These are phyloP conservation scores for Tetratostichococcus sp. DNA, from an alignment of 139 green algal genomes.

Conservation along the genomic window DNA sequence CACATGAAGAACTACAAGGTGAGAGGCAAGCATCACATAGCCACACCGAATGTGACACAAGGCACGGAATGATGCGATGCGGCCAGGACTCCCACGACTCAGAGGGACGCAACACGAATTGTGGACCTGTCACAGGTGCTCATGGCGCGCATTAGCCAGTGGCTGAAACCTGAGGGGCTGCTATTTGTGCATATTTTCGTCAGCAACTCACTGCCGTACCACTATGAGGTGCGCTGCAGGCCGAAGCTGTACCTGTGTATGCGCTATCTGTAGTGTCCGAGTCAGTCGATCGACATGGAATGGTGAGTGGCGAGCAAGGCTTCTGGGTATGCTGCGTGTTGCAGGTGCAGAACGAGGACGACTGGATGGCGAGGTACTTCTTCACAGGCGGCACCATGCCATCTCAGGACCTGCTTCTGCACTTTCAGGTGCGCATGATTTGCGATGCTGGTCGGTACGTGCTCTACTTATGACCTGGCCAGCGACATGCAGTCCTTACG, in stretches of 20 bases:
- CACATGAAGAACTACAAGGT: conserved; percentile 75
- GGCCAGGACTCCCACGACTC: too few species aligned
- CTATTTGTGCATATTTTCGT: conserved; percentile 95
- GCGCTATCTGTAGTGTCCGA: too few species aligned
- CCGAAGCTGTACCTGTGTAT: neutral
- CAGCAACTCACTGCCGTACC: conserved; percentile 77
- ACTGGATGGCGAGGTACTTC: conserved; percentile 97
- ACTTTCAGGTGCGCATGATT: conserved; percentile 65
- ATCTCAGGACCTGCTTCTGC: conserved; percentile 75
- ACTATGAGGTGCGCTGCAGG: conserved; percentile 70
- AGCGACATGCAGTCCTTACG: too few species aligned
- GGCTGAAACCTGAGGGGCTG: conserved; percentile 73
- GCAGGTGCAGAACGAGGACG: conserved; percentile 62
- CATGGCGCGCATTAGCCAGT: conserved; percentile 58
- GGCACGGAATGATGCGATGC: neutral
- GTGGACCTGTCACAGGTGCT: conserved; percentile 58
- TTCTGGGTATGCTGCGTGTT: neutral
- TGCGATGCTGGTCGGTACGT: neutral
- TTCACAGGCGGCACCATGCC: conserved; percentile 96
- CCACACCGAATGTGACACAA: too few species aligned
- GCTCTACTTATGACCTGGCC: too few species aligned
- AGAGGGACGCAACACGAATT: too few species aligned
- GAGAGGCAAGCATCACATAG: too few species aligned
- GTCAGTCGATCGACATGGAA: too few species aligned
- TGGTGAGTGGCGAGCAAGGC: too few species aligned